These are phyloP conservation scores for Tylopilus vinaceipallidus DNA, from an alignment of 768 basidiomycete species.

Conservation along the genomic window DNA sequence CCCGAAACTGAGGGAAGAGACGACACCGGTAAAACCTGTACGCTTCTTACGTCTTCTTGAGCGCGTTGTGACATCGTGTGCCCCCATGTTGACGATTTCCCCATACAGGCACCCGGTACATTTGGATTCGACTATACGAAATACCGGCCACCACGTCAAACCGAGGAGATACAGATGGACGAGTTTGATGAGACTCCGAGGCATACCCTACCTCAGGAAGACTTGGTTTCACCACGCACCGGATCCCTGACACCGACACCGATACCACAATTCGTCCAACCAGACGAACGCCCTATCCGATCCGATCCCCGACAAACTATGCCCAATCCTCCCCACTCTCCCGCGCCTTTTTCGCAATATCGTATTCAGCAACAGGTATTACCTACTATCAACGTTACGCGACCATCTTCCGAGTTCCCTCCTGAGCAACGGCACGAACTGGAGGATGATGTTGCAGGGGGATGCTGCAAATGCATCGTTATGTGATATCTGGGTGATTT, in stretches of 20 bases:
- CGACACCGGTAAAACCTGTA: conserved; percentile 53
- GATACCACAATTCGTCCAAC: conserved; percentile 27
- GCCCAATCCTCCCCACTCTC: conserved; percentile 44
- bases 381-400: conserved; percentile 33
- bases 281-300: conserved; percentile 30
- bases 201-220: conserved; percentile 17
- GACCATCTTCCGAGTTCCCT: conserved; percentile 26
- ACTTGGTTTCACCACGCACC: neutral
- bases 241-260: conserved; percentile 6
- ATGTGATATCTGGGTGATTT: conserved; percentile 56
- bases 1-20: conserved; percentile 48
- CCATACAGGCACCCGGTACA: conserved; percentile 69
- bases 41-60: conserved; percentile 25
- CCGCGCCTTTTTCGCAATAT: conserved; percentile 67
- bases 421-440: conserved; percentile 28
- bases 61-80: neutral
- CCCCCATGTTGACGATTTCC: conserved; percentile 3
- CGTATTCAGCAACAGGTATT: conserved; percentile 22
- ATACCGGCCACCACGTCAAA: conserved; percentile 49
- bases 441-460: conserved; percentile 47
- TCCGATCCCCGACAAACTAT: conserved; percentile 13
- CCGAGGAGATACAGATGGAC: conserved; percentile 57
- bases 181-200: conserved; percentile 55
- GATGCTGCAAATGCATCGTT: conserved; percentile 80
- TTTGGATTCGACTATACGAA: conserved; percentile 78